Evolutionary conservation across 306 rosid genomes (phyloP).

Genomic region (Lablab purpureus): DNA sequence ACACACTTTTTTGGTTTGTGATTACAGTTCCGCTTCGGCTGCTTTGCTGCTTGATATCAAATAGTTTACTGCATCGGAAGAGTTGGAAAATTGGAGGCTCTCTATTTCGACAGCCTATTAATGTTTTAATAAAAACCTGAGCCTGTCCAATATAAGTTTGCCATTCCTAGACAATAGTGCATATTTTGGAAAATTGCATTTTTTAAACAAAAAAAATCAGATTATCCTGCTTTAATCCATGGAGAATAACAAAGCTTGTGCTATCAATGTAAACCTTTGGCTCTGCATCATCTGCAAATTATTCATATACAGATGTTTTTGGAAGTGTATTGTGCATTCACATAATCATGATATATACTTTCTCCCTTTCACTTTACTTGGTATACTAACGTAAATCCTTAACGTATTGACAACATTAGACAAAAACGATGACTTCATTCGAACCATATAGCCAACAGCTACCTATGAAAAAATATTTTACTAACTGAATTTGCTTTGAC

Average conservation of each 20-base stretch:
- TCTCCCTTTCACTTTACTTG: not conserved
- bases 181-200: constrained; percentile 29
- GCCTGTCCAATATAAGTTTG: constrained; percentile 49
- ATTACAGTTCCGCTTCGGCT: constrained; percentile 63
- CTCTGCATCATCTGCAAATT: not conserved
- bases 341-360: not conserved
- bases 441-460: constrained; percentile 18
- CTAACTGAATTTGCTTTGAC: not conserved
- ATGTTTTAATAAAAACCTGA: constrained; percentile 38
- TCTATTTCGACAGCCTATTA: not conserved
- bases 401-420: not conserved
- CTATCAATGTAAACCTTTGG: constrained; percentile 11
- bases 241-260: not conserved
- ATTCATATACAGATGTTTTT: not conserved
- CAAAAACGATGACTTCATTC: not conserved
- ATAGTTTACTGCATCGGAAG: constrained; percentile 7
- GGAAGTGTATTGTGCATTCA: not conserved
- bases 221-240: not conserved
- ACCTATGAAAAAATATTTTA: constrained; percentile 7
- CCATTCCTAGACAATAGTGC: constrained; percentile 46
- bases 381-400: not conserved
- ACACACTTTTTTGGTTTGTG: constrained; percentile 43
- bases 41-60: constrained; percentile 31
- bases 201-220: not conserved
- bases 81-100: constrained; percentile 48